Evolutionary conservation across 176 grass and related monocot species (phyloP), one percentile per base, ranked within the genome.

Genomic region (Ensete ventricosum): DNA sequence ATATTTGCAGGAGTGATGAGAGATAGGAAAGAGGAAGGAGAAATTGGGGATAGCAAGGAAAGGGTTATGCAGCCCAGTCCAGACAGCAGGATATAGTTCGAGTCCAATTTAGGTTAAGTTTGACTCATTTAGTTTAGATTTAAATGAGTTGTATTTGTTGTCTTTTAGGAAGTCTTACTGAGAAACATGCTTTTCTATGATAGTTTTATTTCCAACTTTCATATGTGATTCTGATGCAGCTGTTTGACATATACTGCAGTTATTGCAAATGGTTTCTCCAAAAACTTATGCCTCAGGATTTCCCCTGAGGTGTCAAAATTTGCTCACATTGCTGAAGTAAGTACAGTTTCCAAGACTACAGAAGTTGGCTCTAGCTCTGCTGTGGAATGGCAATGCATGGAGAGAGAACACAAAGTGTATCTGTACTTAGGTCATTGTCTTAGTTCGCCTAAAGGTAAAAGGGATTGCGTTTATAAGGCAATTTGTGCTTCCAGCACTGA

Each of bases 401-500:
- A 89, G 73, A 89, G 52, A 25, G 78, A 80, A 68, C 83, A 95
- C 79, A 73, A 62, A 69, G 82, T 83, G 5, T 99, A 86, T 86
- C 76, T 85, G 29, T 72, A 75, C 88, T 80, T 99, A 8, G 14
- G 55, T 55, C 84, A 79, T 63, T 82, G 82, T 19, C 73, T 99
- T 77, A 51, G 72, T 76, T 65, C 86, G 13, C 8, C 21, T 54
- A 76, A 63, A 2, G 83, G 85, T 24, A 19, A 82, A 69, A 55
- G 6, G 53, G 79, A 84, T 54, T 91, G 84, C 84, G 81, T 89
- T 81, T 76, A 80, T 54, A 52, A 43, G 49, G 83, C 88, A 83
- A 73, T 99, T 34, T 85, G 84, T 50, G 91, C 91, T 54, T 95
- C 96, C 69, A 95, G 86, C 82, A 99, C 96, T 62, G 96, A 99